phyloP scores from a whole-genome alignment of 2,329 filamentous ascomycete species.

The Penicillium occitanis region DNA sequence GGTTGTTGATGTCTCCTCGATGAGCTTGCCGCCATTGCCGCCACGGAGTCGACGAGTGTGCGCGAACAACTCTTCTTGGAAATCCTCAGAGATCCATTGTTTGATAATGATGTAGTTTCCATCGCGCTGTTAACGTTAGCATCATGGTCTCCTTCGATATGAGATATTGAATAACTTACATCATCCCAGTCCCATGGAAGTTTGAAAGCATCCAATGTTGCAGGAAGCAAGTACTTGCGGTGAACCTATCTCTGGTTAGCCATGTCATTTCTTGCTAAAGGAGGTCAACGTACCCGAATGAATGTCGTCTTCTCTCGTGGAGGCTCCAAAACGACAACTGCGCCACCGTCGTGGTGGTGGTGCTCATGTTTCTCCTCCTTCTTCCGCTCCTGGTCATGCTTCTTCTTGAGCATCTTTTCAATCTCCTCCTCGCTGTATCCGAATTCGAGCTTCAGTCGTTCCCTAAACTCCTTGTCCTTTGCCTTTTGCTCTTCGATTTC shows the following conservation, averaged over 20 bases:
- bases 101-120: conserved; percentile 71
- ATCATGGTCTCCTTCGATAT: too few species aligned
- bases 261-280: background rate
- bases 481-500: conserved; percentile 52
- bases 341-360: background rate
- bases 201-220: conserved; percentile 48
- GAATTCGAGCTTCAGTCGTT: conserved; percentile 42
- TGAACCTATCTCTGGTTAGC: conserved; percentile 38
- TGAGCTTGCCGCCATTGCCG: conserved; percentile 46
- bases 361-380: conserved; percentile 31
- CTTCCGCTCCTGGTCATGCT: conserved; percentile 35
- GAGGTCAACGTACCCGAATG: conserved; percentile 41
- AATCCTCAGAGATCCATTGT: conserved; percentile 67
- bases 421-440: conserved; percentile 45
- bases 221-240: conserved; percentile 47
- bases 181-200: conserved; percentile 50
- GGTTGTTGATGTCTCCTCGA: conserved; percentile 38
- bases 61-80: conserved; percentile 70
- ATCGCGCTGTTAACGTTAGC: conserved; percentile 47
- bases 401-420: conserved; percentile 42
- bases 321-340: conserved; percentile 23
- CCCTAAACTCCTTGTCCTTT: conserved; percentile 52
- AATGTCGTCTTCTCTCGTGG: conserved; percentile 35
- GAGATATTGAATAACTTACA: conserved; percentile 31
- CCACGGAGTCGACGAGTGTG: conserved; percentile 68